A percentile compares a stretch with the other conserved stretches of the same genome.
phyloP scores from a whole-genome alignment of 306 rosid genomes.

The Cucumis cinereus region DNA sequence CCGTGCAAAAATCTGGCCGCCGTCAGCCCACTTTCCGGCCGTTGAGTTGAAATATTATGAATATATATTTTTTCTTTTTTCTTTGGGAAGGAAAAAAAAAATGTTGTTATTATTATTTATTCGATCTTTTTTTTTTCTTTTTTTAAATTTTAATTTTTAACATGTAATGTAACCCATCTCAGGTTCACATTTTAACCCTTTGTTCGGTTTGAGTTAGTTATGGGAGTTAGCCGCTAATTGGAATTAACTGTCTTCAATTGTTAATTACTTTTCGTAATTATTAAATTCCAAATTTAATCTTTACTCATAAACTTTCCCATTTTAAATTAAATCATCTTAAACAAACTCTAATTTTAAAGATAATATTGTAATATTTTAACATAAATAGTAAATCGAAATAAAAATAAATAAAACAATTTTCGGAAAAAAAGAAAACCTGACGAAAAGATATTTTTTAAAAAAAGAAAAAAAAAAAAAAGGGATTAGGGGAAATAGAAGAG shows the following conservation, averaged over 20 bases:
- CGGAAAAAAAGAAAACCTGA: too few relatives aligned
- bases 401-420: too few relatives aligned
- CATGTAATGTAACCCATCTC: neutral
- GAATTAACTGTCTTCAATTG: neutral
- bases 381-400: too few relatives aligned
- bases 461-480: neutral
- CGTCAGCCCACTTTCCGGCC: conserved; percentile 24
- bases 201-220: neutral
- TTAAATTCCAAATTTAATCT: neutral
- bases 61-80: neutral
- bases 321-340: too few relatives aligned
- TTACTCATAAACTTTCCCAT: neutral
- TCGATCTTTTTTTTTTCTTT: neutral
- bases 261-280: neutral
- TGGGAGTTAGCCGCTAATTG: neutral
- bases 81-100: neutral
- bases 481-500: neutral
- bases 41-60: neutral
- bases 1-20: conserved; percentile 51
- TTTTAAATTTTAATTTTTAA: neutral
- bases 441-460: too few relatives aligned
- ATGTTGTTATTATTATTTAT: neutral
- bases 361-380: too few relatives aligned
- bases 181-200: conserved; percentile 2
- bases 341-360: too few relatives aligned